Percentiles rank a stretch among this genome's conserved stretches.
Conservation (phyloP, 176 grass and related monocot genomes). For the Phyllostachys edulis region DNA sequence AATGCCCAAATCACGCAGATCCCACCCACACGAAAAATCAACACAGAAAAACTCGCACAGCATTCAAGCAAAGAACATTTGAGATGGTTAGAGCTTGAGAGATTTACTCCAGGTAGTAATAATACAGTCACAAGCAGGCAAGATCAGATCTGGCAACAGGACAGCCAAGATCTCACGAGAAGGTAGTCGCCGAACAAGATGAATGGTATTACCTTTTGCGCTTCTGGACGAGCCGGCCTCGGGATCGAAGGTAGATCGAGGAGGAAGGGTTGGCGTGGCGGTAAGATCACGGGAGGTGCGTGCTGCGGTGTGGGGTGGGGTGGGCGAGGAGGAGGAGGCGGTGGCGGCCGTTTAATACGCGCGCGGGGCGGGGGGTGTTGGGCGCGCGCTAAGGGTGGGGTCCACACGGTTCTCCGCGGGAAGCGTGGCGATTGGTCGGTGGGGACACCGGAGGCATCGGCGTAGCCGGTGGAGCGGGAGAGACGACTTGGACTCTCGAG, state of each 20-base stretch:
- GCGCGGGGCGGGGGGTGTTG: constrained; percentile 43
- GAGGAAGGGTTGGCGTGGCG: background rate
- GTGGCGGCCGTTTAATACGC: constrained; percentile 47
- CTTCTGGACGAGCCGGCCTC: background rate
- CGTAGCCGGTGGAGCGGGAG: background rate
- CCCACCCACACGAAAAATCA: background rate
- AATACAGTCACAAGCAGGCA: no score
- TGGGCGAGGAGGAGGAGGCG: background rate
- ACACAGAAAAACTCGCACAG: no score
- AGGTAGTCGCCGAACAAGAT: background rate
- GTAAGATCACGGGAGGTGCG: background rate
- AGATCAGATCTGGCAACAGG: background rate
- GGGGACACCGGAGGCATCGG: constrained; percentile 38
- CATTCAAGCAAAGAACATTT: no score
- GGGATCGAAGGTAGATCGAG: background rate
- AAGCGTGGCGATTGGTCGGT: constrained; percentile 44
- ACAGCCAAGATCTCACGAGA: background rate
- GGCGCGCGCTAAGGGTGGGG: background rate
- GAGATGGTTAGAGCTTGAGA: no score
- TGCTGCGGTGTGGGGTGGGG: background rate
- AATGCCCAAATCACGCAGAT: background rate
- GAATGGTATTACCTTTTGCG: background rate
- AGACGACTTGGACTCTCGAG: background rate
- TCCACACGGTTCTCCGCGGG: constrained; percentile 31
- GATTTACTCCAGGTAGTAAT: no score